Conservation (phyloP, 345 rosid species). For the Diplotaxis tenuifolia region DNA sequence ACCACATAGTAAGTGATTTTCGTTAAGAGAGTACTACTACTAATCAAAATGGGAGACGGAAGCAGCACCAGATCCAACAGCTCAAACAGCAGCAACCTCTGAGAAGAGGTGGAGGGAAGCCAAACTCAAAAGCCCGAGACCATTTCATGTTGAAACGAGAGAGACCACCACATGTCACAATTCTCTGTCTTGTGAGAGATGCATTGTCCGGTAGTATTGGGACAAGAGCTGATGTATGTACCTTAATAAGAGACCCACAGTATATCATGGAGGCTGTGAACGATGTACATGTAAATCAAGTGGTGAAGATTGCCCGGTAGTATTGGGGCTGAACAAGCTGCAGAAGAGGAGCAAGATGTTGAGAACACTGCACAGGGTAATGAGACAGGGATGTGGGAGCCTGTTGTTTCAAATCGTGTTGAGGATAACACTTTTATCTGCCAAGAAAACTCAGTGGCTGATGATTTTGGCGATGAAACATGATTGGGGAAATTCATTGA, state of each 20-base stretch:
- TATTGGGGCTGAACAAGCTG: conserved; percentile 48
- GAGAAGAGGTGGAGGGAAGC: conserved; percentile 99
- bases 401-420: conserved; percentile 45
- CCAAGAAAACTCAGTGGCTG: conserved; percentile 84
- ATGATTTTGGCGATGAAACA: conserved; percentile 78
- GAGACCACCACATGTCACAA: conserved; percentile 98
- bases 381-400: no score
- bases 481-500: conserved; percentile 46
- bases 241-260: conserved; percentile 91
- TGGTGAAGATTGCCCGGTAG: conserved; percentile 63
- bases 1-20: no score
- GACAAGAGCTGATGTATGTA: conserved; percentile 99
- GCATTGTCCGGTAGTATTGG: conserved; percentile 99
- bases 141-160: conserved; percentile 99
- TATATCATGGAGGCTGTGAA: conserved; percentile 89
- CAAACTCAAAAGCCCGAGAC: conserved; percentile 98
- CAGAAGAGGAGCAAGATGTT: conserved; percentile 48
- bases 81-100: no score
- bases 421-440: conserved; percentile 64
- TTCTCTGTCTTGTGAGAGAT: conserved; percentile 97
- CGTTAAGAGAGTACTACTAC: no score
- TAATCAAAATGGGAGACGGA: no score
- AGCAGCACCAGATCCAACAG: no score
- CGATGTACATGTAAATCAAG: conserved; percentile 89
- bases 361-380: conserved; percentile 45